Percentiles rank a stretch among this genome's conserved stretches.
phyloP scores from a whole-genome alignment of 2,329 filamentous ascomycete species.

The Beauveria australis region DNA sequence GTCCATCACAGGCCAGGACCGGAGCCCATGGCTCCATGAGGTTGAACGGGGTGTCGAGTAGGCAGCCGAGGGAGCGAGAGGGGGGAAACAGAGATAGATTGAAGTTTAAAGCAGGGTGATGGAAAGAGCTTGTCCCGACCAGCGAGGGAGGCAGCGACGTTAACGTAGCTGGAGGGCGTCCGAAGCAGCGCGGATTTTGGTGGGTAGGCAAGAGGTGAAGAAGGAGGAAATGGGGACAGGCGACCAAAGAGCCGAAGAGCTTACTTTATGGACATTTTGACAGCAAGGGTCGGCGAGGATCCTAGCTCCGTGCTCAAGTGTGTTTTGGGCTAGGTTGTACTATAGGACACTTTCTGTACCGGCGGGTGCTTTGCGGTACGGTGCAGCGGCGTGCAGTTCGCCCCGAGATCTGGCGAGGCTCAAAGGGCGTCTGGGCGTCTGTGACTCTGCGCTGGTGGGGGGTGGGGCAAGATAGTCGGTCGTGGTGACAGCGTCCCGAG shows the following conservation, averaged over 20 bases:
- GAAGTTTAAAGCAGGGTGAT: background rate
- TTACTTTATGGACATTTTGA: conserved; percentile 49
- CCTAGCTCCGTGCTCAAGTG: conserved; percentile 22
- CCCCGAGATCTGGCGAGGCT: conserved; percentile 7
- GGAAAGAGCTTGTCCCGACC: background rate
- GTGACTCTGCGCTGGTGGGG: conserved; percentile 6
- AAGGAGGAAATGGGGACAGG: conserved; percentile 10
- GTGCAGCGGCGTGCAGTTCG: conserved; percentile 5
- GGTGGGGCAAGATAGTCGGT: conserved; percentile 7
- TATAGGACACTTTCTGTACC: conserved; percentile 8
- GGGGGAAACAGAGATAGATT: conserved; percentile 8
- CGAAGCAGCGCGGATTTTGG: conserved; percentile 6
- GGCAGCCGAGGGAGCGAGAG: conserved; percentile 2
- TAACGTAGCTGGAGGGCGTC: conserved; percentile 14
- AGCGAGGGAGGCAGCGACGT: conserved; percentile 17
- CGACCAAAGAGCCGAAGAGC: conserved; percentile 24
- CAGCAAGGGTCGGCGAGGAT: conserved; percentile 23
- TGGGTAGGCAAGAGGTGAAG: conserved; percentile 11
- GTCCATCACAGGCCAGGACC: conserved; percentile 29
- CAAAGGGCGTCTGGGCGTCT: conserved; percentile 8
- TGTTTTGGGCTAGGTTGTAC: conserved; percentile 11
- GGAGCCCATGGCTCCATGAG: conserved; percentile 26
- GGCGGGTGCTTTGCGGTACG: background rate
- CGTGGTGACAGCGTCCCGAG: background rate
- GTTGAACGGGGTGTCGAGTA: conserved; percentile 12